Conservation (phyloP, 192 early-diverging fungal genomes). For the Helicostylum pulchrum region DNA sequence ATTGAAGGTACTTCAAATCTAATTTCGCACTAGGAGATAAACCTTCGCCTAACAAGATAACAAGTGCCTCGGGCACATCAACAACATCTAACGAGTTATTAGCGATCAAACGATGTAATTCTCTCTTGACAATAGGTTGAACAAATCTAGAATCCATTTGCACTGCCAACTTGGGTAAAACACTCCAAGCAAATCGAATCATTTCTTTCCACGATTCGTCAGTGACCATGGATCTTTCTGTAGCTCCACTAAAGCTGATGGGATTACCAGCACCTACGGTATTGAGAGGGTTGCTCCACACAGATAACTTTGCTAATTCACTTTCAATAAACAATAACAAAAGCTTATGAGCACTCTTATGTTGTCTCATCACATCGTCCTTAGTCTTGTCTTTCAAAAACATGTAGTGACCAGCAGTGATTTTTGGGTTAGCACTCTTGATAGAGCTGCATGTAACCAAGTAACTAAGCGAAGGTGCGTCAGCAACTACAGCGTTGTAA, state of each 20-base stretch:
- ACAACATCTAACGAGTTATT: slow-evolving; percentile 65
- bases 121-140: slow-evolving; percentile 59
- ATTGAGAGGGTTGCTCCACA: slow-evolving; percentile 82
- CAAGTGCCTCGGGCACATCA: slow-evolving; percentile 68
- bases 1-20: slow-evolving; percentile 65
- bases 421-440: slow-evolving; percentile 31
- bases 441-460: slow-evolving; percentile 42
- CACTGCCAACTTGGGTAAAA: slow-evolving; percentile 79
- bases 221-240: slow-evolving; percentile 31
- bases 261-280: slow-evolving; percentile 32
- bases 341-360: slow-evolving; percentile 53
- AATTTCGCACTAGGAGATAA: slow-evolving; percentile 31
- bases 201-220: slow-evolving; percentile 70
- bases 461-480: slow-evolving; percentile 55
- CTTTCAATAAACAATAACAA: slow-evolving; percentile 84
- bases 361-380: slow-evolving; percentile 51
- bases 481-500: slow-evolving; percentile 55
- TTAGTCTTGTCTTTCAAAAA: slow-evolving; percentile 44
- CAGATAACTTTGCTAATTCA: slow-evolving; percentile 78
- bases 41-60: slow-evolving; percentile 67
- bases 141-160: slow-evolving; percentile 75
- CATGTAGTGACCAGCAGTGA: slow-evolving; percentile 31
- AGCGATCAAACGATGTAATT: slow-evolving; percentile 62
- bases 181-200: slow-evolving; percentile 79
- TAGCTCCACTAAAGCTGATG: slow-evolving; percentile 25